Conservation (phyloP, 2,329 filamentous ascomycete genomes). For the Fusarium liriodendri region DNA sequence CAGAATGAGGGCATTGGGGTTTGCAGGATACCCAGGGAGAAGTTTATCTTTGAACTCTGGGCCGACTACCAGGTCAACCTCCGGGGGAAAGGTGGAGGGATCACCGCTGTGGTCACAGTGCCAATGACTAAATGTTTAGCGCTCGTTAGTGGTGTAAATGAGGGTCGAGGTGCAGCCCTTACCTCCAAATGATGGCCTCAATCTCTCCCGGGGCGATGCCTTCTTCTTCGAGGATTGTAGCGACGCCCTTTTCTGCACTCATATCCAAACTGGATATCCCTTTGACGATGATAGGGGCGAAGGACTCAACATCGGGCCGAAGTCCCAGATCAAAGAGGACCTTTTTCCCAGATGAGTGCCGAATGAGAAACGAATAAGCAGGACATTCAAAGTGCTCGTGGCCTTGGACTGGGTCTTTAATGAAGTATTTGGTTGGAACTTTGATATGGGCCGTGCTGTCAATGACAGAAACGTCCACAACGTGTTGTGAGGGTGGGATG, state of each 20-base stretch:
- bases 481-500: not conserved
- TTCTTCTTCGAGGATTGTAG: not conserved
- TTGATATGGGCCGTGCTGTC: not conserved
- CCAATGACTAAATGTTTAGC: not conserved
- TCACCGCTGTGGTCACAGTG: not conserved
- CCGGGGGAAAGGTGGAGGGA: not conserved
- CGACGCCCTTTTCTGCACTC: not conserved
- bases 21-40: not conserved
- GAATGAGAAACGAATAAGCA: not conserved
- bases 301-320: not conserved
- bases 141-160: not conserved
- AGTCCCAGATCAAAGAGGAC: not conserved
- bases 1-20: not conserved
- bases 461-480: not conserved
- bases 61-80: not conserved
- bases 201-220: not conserved
- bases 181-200: not conserved
- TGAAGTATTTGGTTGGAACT: not conserved
- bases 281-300: not conserved
- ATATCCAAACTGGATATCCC: not conserved
- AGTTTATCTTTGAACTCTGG: not conserved
- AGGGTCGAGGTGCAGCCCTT: not conserved
- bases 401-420: not conserved
- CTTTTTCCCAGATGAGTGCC: not conserved
- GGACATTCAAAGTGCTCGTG: not conserved